Evolutionary conservation across 306 rosid species (phyloP).

Genomic region (Pterocarpus santalinus): DNA sequence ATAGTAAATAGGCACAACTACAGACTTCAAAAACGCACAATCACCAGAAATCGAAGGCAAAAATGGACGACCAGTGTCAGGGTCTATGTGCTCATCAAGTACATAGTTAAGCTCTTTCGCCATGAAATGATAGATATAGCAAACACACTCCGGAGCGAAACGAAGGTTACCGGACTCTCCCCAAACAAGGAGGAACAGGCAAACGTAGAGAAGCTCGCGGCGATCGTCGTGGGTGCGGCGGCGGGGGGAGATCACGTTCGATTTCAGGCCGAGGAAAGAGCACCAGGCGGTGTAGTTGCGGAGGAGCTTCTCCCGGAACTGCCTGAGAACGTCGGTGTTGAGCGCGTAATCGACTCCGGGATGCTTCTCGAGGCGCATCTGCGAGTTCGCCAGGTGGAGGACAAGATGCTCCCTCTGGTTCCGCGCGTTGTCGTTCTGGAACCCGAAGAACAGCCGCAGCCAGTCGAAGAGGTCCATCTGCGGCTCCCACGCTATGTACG

Average conservation of each 20-base stretch:
- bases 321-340: slow-evolving; percentile 58
- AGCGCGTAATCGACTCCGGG: slow-evolving; percentile 61
- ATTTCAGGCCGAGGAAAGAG: slow-evolving; percentile 73
- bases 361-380: slow-evolving; percentile 81
- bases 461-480: slow-evolving; percentile 83
- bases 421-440: slow-evolving; percentile 82
- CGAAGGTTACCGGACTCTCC: slow-evolving; percentile 93
- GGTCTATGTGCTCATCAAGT: slow-evolving; percentile 63
- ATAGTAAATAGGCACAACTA: slow-evolving; percentile 74
- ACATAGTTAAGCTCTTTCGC: slow-evolving; percentile 81
- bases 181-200: slow-evolving; percentile 78
- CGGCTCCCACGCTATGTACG: slow-evolving; percentile 61
- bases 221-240: slow-evolving; percentile 63
- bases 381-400: slow-evolving; percentile 89
- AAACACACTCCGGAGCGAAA: slow-evolving; percentile 79
- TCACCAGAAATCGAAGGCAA: slow-evolving; percentile 74
- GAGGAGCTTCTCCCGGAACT: slow-evolving; percentile 71
- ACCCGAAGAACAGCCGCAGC: slow-evolving; percentile 78
- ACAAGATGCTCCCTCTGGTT: slow-evolving; percentile 96
- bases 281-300: slow-evolving; percentile 81
- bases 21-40: slow-evolving; percentile 71
- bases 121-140: slow-evolving; percentile 82
- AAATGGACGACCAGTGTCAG: slow-evolving; percentile 69
- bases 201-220: slow-evolving; percentile 78
- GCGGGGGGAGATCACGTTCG: slow-evolving; percentile 47